Evolutionary conservation across 2,329 filamentous ascomycete genomes (phyloP), one percentile per base, ranked within the genome.

Genomic region (Aspergillus cejpii): DNA sequence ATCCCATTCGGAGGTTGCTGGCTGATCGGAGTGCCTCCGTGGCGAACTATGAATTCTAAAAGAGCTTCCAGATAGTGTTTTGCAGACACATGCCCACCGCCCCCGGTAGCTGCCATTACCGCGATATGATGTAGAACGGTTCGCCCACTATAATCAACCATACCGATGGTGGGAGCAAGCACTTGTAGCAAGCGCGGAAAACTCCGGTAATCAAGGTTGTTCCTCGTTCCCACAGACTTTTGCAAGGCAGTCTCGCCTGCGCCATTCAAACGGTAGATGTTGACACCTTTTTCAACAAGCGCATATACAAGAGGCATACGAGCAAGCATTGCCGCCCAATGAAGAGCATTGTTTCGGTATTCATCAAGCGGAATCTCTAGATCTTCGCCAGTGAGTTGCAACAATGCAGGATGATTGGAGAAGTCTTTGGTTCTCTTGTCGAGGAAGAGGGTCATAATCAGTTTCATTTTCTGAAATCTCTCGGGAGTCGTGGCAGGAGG

Each of bases 41-140:
- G 88, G 27, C 90, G 83, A 2, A 97, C 90, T 10, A 97, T 85
- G 73, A 94, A 97, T 62, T 96, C 91, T 0, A 98, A 75, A 8
- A 98, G 75, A 21, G 88, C 91, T 68, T 98, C 92, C 1, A 98
- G 79, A 59, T 98, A 98, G 64, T 97, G 96, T 53, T 91, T 87
- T 63, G 89, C 94, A 11, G 67, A 67, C 17, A 92, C 91, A 33
- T 87, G 83, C 46, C 87, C 90, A 39, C 92, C 82, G 5, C 91
- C 91, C 63, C 95, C 95, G 58, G 97, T 92, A 5, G 90, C 92
- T 50, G 90, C 96, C 12, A 92, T 94, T 26, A 97, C 82, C 4
- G 92, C 90, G 57, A 98, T 97, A 61, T 98, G 92, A 61, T 98
- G 92, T 19, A 98, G 73, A 11, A 97, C 89, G 0, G 91, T 97